phyloP scores from a whole-genome alignment of 1,139 yeast genomes.

The Taiozyma onychis region DNA sequence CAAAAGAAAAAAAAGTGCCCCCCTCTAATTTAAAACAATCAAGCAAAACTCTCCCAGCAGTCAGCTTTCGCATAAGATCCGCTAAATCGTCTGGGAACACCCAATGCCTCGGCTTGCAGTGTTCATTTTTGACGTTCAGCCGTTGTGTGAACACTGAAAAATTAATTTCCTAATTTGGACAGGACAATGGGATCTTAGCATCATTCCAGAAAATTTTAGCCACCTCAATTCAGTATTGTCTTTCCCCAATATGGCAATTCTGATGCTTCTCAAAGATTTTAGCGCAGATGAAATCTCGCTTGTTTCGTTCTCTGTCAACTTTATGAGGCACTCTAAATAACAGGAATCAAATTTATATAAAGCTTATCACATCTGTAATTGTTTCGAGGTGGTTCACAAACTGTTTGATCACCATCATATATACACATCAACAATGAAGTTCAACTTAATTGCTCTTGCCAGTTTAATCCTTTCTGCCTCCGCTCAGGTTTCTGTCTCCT shows the following conservation, averaged over 20 bases:
- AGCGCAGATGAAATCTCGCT: neutral
- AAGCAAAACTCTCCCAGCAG: no score
- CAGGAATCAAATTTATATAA: neutral
- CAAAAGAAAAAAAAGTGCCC: no score
- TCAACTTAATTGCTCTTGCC: neutral
- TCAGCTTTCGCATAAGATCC: no score
- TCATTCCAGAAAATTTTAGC: neutral
- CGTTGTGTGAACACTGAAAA: neutral
- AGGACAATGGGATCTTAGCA: neutral
- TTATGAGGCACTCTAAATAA: neutral
- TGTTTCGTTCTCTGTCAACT: neutral
- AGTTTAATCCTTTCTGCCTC: neutral
- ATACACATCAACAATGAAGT: neutral
- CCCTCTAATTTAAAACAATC: no score
- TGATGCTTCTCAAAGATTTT: neutral
- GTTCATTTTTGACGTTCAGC: neutral
- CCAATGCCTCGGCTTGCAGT: neutral
- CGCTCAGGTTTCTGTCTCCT: slow-evolving; percentile 4
- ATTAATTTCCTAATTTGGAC: neutral
- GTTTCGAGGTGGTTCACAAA: neutral
- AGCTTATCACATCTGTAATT: neutral
- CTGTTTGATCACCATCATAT: neutral
- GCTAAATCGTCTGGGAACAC: no score
- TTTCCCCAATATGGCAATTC: neutral
- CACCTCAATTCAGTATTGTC: neutral